Conservation (phyloP, 371 early-diverging fungal genomes). For the Mucor mucedo region DNA sequence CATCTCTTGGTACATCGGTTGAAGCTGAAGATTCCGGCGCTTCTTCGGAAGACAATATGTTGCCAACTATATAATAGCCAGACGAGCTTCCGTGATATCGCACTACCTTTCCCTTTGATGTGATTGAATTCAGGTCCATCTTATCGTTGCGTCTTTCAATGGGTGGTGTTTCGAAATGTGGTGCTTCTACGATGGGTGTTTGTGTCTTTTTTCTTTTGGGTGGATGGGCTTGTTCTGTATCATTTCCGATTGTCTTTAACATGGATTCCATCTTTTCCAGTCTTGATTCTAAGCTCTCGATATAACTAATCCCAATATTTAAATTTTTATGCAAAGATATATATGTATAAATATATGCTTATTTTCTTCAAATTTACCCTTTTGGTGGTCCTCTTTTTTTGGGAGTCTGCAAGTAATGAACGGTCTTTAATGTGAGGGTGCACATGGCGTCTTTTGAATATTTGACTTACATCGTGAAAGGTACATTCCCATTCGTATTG, state of each 20-base stretch:
- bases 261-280: conserved; percentile 47
- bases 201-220: neutral
- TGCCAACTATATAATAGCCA: conserved; percentile 46
- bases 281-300: conserved; percentile 46
- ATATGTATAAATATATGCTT: no score
- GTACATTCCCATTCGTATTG: conserved; percentile 53
- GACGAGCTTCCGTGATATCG: conserved; percentile 56
- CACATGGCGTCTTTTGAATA: neutral
- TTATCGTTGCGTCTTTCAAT: neutral
- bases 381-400: conserved; percentile 58
- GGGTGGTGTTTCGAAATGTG: neutral
- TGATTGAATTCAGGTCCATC: neutral
- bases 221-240: neutral
- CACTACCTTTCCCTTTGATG: conserved; percentile 22
- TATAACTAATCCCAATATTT: conserved; percentile 34
- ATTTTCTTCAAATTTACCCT: conserved; percentile 33
- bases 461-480: conserved; percentile 43
- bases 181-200: neutral
- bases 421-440: no score
- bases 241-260: conserved; percentile 26
- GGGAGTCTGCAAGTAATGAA: conserved; percentile 24
- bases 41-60: conserved; percentile 25
- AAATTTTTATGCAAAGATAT: neutral
- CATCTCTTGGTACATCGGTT: neutral
- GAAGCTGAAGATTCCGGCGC: neutral